These are phyloP conservation scores for Pseudopediastrum boryanum DNA, from an alignment of 139 green algal genomes.

Conservation along the genomic window DNA sequence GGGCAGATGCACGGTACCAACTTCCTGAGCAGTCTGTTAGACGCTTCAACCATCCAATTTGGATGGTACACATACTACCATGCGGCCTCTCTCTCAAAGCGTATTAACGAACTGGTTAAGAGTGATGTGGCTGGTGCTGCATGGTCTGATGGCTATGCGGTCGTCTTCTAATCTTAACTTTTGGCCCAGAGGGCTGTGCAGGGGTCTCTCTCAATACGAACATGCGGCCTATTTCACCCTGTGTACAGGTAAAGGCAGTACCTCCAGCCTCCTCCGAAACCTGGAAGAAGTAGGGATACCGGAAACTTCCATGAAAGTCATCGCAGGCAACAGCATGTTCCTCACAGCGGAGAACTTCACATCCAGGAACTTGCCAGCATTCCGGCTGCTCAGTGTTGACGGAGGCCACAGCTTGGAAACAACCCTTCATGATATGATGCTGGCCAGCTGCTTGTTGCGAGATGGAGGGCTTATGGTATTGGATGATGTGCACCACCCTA, in stretches of 20 bases:
- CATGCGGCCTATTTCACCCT: too few species aligned
- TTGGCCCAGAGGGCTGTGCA: too few species aligned
- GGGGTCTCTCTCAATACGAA: too few species aligned
- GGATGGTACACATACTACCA: too few species aligned
- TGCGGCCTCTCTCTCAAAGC: too few species aligned
- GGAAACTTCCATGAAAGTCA: neutral
- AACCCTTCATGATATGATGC: conserved; percentile 28
- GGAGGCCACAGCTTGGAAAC: conserved; percentile 36
- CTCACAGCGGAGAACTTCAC: conserved; percentile 15
- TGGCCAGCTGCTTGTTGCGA: conserved; percentile 24
- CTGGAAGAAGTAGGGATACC: neutral
- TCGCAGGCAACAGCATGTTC: neutral
- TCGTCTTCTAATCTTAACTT: too few species aligned
- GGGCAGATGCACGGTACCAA: too few species aligned
- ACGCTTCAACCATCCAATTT: too few species aligned
- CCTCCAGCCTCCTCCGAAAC: conserved; percentile 12
- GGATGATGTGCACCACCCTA: conserved; percentile 29
- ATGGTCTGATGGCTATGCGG: too few species aligned
- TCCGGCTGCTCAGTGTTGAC: conserved; percentile 31
- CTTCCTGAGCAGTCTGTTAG: too few species aligned
- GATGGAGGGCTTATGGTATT: conserved; percentile 25
- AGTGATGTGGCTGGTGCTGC: too few species aligned
- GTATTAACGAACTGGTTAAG: too few species aligned
- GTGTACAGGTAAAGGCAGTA: conserved; percentile 11
- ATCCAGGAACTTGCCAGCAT: neutral